These are phyloP conservation scores for Tolypocladium tundrense DNA, from an alignment of 2,329 filamentous ascomycete species.

Conservation along the genomic window DNA sequence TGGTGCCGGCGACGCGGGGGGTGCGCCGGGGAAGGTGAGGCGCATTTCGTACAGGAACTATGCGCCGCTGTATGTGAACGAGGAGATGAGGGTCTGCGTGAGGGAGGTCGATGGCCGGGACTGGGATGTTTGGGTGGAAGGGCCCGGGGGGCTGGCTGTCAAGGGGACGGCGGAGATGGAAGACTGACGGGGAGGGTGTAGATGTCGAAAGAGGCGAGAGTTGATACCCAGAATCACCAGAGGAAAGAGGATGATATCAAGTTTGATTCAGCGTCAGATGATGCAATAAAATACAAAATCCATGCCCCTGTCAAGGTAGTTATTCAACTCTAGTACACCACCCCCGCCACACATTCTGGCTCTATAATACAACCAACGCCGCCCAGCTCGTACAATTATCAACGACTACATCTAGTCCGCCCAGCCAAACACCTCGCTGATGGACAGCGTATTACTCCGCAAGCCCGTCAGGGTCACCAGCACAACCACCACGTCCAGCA, in stretches of 20 bases:
- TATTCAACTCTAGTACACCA: background rate
- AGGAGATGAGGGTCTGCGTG: conserved; percentile 61
- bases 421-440: conserved; percentile 85
- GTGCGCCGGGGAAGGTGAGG: conserved; percentile 26
- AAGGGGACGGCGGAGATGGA: conserved; percentile 36
- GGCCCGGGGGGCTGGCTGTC: conserved; percentile 49
- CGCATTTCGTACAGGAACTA: conserved; percentile 71
- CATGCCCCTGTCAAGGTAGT: background rate
- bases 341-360: background rate
- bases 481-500: conserved; percentile 68
- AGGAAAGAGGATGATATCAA: background rate
- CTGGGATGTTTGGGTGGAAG: conserved; percentile 59
- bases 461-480: conserved; percentile 63
- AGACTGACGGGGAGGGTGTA: background rate
- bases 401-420: conserved; percentile 24
- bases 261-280: background rate
- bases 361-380: background rate
- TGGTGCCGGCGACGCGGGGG: conserved; percentile 4
- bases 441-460: conserved; percentile 64
- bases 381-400: background rate
- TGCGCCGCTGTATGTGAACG: conserved; percentile 66
- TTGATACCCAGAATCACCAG: background rate
- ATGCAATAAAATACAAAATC: background rate
- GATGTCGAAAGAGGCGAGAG: background rate
- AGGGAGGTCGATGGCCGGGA: conserved; percentile 24